Conservation (phyloP, 208 protist species). For the Leptomonas pyrrhocoris region DNA sequence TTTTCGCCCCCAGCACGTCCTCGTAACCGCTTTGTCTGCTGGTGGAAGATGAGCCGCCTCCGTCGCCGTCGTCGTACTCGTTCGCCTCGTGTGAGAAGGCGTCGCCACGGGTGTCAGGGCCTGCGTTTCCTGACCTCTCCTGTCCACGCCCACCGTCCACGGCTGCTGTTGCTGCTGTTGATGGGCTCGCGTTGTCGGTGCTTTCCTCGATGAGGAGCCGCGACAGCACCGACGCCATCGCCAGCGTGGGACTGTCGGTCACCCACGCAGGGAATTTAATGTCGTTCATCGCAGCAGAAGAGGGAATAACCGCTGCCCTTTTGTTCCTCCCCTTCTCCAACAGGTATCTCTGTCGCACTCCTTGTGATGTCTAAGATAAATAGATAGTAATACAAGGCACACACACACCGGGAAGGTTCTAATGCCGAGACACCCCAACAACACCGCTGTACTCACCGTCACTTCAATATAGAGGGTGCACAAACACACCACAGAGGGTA, state of each 20-base stretch:
- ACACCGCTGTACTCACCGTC: too few species aligned
- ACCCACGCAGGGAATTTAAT: slow-evolving; percentile 78
- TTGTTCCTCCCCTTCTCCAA: too few species aligned
- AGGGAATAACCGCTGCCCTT: neutral
- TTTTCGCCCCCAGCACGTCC: neutral
- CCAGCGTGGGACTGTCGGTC: slow-evolving; percentile 56
- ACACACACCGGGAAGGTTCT: too few species aligned
- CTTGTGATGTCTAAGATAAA: too few species aligned
- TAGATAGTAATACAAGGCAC: too few species aligned
- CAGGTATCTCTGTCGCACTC: too few species aligned
- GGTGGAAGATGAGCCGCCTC: neutral
- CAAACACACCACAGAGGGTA: too few species aligned
- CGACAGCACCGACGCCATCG: slow-evolving; percentile 58
- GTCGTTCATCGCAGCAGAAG: slow-evolving; percentile 62
- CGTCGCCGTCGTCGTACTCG: slow-evolving; percentile 3
- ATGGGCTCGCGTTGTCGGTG: neutral
- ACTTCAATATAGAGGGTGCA: too few species aligned
- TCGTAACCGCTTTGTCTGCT: neutral
- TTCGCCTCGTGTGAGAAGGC: neutral
- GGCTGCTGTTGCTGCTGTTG: neutral
- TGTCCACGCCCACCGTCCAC: neutral
- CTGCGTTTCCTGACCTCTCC: neutral
- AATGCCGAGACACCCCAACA: too few species aligned
- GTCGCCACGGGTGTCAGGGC: neutral
- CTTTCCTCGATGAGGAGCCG: slow-evolving; percentile 25